Evolutionary conservation across 805 yeast species (phyloP).

Genomic region (Wickerhamomyces subpelliculosus): DNA sequence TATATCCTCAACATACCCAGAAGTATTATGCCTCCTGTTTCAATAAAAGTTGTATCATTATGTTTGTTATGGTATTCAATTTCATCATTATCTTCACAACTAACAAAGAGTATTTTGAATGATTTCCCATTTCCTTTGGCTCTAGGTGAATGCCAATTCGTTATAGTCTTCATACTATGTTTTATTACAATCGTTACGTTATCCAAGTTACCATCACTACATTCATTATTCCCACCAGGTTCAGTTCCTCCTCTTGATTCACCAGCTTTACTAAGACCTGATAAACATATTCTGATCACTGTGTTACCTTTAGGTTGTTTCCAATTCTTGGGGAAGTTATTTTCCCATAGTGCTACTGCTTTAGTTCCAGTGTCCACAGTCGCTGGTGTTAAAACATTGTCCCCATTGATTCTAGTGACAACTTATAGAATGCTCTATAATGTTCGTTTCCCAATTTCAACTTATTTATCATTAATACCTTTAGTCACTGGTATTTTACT

Average conservation of each 20-base stretch:
- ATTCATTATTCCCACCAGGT: constrained; percentile 42
- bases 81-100: constrained; percentile 59
- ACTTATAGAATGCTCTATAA: constrained; percentile 46
- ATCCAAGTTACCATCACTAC: constrained; percentile 24
- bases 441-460: constrained; percentile 41
- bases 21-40: constrained; percentile 9
- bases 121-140: constrained; percentile 56
- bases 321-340: constrained; percentile 58
- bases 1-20: constrained; percentile 2
- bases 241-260: constrained; percentile 36
- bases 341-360: constrained; percentile 58
- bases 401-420: constrained; percentile 53
- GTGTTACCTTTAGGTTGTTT: constrained; percentile 60
- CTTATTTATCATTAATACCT: constrained; percentile 47
- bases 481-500: constrained; percentile 46
- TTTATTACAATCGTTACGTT: constrained; percentile 30
- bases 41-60: constrained; percentile 27
- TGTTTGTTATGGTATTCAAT: constrained; percentile 57
- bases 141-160: constrained; percentile 57
- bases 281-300: constrained; percentile 35
- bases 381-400: constrained; percentile 60
- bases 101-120: constrained; percentile 48
- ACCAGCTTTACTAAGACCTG: constrained; percentile 25
- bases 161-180: constrained; percentile 41
- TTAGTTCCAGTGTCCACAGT: constrained; percentile 63